Percentiles rank a stretch among this genome's conserved stretches.
Conservation (phyloP, 192 early-diverging fungal species). For the Entomortierella chlamydospora region DNA sequence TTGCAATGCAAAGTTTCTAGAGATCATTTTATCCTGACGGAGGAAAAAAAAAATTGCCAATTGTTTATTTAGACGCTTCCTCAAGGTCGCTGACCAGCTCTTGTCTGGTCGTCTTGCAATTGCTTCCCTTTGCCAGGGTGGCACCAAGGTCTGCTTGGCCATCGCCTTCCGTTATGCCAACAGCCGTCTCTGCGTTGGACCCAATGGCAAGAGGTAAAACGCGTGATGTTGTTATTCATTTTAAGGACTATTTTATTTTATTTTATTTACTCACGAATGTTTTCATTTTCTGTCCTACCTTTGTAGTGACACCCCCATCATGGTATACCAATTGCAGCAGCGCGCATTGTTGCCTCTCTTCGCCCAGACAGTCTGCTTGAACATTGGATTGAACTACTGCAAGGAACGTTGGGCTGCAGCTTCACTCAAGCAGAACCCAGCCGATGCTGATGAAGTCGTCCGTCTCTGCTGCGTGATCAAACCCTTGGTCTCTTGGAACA, state of each 20-base stretch:
- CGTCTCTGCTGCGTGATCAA: constrained; percentile 84
- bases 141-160: constrained; percentile 69
- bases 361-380: constrained; percentile 71
- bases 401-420: constrained; percentile 71
- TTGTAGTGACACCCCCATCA: constrained; percentile 73
- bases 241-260: background rate
- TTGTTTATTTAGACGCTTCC: constrained; percentile 64
- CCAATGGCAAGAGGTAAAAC: constrained; percentile 73
- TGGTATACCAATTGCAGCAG: constrained; percentile 83
- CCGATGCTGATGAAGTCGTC: constrained; percentile 71
- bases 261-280: background rate
- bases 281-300: background rate
- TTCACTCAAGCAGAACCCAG: constrained; percentile 50
- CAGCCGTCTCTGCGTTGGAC: constrained; percentile 77
- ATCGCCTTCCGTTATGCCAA: constrained; percentile 82
- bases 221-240: background rate
- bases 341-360: constrained; percentile 77
- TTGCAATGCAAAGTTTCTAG: background rate
- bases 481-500: constrained; percentile 79
- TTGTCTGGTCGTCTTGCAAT: constrained; percentile 79
- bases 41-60: background rate
- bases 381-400: constrained; percentile 84
- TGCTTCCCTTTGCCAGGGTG: constrained; percentile 73
- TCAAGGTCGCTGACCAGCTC: constrained; percentile 83
- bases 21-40: background rate